Evolutionary conservation across 257 asterid genomes (phyloP).

Genomic region (Gentiana straminea): DNA sequence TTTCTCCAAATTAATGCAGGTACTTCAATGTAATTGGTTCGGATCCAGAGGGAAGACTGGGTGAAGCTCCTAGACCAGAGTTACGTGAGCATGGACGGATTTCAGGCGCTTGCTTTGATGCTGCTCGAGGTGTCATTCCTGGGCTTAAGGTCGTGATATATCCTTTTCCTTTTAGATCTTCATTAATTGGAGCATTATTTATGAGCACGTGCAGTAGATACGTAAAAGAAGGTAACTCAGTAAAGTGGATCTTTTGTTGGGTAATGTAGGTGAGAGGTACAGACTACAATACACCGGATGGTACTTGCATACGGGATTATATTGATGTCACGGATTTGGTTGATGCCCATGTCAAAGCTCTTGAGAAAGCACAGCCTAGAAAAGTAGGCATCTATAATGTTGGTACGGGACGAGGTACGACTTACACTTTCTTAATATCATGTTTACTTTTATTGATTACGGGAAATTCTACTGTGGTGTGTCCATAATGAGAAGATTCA

Average conservation of each 20-base stretch:
- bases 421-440: background rate
- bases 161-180: background rate
- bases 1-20: conserved; percentile 6
- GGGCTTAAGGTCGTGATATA: conserved; percentile 57
- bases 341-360: conserved; percentile 91
- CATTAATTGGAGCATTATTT: background rate
- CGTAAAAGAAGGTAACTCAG: too few relatives aligned
- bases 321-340: conserved; percentile 87
- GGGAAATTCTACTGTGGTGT: too few relatives aligned
- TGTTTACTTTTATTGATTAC: background rate
- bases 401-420: conserved; percentile 77
- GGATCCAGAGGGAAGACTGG: conserved; percentile 87
- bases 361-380: conserved; percentile 59
- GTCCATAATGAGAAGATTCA: too few relatives aligned
- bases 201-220: background rate
- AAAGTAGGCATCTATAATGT: conserved; percentile 77
- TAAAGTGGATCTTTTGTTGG: too few relatives aligned
- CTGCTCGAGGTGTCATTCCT: conserved; percentile 81
- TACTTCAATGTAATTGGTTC: conserved; percentile 53
- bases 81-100: conserved; percentile 87
- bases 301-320: conserved; percentile 81
- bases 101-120: conserved; percentile 92
- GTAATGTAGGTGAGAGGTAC: conserved; percentile 74
- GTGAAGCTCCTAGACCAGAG: conserved; percentile 94
- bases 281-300: conserved; percentile 70